phyloP scores from a whole-genome alignment of 345 rosid genomes.

The Ceriops zippeliana region DNA sequence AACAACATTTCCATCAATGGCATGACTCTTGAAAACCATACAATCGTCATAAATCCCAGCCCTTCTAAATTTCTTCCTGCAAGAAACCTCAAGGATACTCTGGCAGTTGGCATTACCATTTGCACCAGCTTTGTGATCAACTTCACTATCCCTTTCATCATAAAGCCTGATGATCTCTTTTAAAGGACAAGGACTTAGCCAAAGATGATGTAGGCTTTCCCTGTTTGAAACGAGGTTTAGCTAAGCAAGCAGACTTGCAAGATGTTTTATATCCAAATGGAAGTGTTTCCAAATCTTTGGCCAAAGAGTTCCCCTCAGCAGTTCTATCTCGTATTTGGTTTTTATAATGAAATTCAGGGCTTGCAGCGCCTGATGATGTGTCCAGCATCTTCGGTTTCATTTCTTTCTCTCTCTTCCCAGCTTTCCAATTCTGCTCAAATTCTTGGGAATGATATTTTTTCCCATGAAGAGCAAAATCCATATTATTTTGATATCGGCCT shows the following conservation, averaged over 20 bases:
- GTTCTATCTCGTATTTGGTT: background rate
- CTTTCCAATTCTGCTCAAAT: constrained; percentile 19
- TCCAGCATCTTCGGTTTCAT: constrained; percentile 23
- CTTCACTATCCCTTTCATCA: constrained; percentile 14
- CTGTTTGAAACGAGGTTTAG: constrained; percentile 14
- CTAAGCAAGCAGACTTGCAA: constrained; percentile 3
- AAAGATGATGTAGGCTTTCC: constrained; percentile 15
- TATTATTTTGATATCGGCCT: constrained; percentile 23
- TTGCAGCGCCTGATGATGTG: constrained; percentile 9
- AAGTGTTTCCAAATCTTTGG: constrained; percentile 22
- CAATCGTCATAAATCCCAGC: constrained; percentile 10
- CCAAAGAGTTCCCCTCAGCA: constrained; percentile 11
- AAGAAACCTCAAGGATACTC: constrained; percentile 11
- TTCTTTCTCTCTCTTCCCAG: constrained; percentile 36
- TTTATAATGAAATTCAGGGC: constrained; percentile 11
- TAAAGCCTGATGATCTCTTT: constrained; percentile 30
- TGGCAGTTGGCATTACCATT: constrained; percentile 7
- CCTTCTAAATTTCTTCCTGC: constrained; percentile 27
- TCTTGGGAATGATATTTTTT: constrained; percentile 23
- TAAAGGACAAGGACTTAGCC: constrained; percentile 22
- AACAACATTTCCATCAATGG: constrained; percentile 13
- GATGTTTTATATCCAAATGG: constrained; percentile 21
- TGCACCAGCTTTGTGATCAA: constrained; percentile 7
- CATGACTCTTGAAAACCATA: constrained; percentile 4
- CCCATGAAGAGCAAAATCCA: constrained; percentile 17